phyloP scores from a whole-genome alignment of 345 rosid genomes.

The Populus alba region DNA sequence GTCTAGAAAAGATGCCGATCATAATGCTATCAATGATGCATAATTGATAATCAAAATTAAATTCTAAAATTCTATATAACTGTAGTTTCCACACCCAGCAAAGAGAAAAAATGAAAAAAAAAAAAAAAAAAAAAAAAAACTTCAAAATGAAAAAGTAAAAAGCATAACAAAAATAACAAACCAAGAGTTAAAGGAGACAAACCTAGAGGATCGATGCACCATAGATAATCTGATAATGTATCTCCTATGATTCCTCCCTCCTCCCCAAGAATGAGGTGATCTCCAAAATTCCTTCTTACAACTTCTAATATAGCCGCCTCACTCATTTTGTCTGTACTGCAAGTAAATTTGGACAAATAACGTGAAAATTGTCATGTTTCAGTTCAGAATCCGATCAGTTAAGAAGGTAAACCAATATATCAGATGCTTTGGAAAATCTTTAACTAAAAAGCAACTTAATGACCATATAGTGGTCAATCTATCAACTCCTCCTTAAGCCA shows the following conservation, averaged over 20 bases:
- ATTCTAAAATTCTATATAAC: not conserved
- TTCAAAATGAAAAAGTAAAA: not conserved
- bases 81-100: not conserved
- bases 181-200: conserved; percentile 18
- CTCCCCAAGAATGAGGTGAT: conserved; percentile 94
- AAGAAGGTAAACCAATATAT: not conserved
- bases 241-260: conserved; percentile 91
- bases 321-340: conserved; percentile 87
- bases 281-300: conserved; percentile 64
- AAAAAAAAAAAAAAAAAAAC: too few relatives aligned
- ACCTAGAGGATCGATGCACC: conserved; percentile 99
- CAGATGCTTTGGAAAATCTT: not conserved
- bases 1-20: not conserved
- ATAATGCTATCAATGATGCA: not conserved
- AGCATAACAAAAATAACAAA: not conserved
- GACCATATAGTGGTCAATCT: not conserved
- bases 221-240: conserved; percentile 78
- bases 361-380: conserved; percentile 13
- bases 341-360: conserved; percentile 24
- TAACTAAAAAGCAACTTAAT: not conserved
- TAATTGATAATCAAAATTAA: not conserved
- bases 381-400: not conserved
- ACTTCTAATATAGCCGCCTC: conserved; percentile 86
- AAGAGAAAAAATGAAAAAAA: not conserved
- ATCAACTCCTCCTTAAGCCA: not conserved